These are phyloP conservation scores for Anthoceros angustus DNA, from an alignment of 225 moss, liverwort and hornwort genomes.

Conservation along the genomic window DNA sequence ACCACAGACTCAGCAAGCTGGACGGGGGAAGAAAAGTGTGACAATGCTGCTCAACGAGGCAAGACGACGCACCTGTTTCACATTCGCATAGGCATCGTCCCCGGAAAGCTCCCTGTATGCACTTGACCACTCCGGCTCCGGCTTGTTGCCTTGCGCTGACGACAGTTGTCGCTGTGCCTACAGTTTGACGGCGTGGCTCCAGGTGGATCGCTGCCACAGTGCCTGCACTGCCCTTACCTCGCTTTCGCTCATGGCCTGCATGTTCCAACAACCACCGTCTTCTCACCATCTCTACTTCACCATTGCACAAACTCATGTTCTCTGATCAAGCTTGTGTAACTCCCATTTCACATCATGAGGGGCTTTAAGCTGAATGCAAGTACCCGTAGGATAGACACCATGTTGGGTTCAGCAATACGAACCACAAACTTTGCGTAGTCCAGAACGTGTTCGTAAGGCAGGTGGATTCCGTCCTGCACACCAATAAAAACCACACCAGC, in stretches of 20 bases:
- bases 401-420: slow-evolving; percentile 43
- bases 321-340: slow-evolving; percentile 36
- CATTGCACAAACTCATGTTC: slow-evolving; percentile 14
- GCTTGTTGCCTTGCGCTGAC: slow-evolving; percentile 1
- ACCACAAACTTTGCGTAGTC: slow-evolving; percentile 46
- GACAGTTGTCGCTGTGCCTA: slow-evolving; percentile 43
- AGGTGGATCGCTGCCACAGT: slow-evolving; percentile 62
- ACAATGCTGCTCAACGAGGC: not conserved
- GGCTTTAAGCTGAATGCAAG: no score
- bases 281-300: not conserved
- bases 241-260: slow-evolving; percentile 49
- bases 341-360: slow-evolving; percentile 21
- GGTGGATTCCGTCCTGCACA: slow-evolving; percentile 67
- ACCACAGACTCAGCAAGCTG: not conserved
- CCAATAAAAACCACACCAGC: slow-evolving; percentile 9
- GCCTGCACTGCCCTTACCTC: slow-evolving; percentile 33
- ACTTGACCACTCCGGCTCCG: slow-evolving; percentile 35
- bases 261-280: not conserved
- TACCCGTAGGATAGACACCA: slow-evolving; percentile 57
- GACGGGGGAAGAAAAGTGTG: not conserved
- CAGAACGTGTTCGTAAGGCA: slow-evolving; percentile 67
- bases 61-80: slow-evolving; percentile 38
- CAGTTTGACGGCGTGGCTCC: slow-evolving; percentile 29
- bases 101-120: slow-evolving; percentile 19
- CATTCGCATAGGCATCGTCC: slow-evolving; percentile 62